These are phyloP conservation scores for Wickerhamomyces bisporus DNA, from an alignment of 805 yeast genomes.

Conservation along the genomic window DNA sequence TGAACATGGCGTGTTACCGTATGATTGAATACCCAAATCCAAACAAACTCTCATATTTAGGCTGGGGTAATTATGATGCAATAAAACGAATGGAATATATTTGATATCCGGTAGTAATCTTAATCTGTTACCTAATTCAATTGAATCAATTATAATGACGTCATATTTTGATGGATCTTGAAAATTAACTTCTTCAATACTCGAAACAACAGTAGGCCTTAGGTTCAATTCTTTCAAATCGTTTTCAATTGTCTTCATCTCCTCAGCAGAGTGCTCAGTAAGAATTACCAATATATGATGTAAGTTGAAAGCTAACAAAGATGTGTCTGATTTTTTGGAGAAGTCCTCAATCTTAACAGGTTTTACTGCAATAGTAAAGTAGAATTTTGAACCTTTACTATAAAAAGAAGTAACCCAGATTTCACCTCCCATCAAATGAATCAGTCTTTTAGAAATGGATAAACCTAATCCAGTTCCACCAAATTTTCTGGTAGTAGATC, in stretches of 20 bases:
- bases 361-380: slow-evolving; percentile 72
- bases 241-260: slow-evolving; percentile 43
- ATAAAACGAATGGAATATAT: slow-evolving; percentile 76
- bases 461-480: slow-evolving; percentile 92
- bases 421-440: slow-evolving; percentile 90
- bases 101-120: slow-evolving; percentile 72
- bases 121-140: slow-evolving; percentile 67
- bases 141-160: slow-evolving; percentile 78
- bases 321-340: slow-evolving; percentile 57
- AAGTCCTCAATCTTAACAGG: slow-evolving; percentile 54
- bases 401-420: slow-evolving; percentile 84
- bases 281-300: slow-evolving; percentile 70
- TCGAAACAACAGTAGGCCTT: slow-evolving; percentile 53
- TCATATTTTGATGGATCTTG: slow-evolving; percentile 56
- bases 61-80: slow-evolving; percentile 71
- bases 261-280: slow-evolving; percentile 52
- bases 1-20: slow-evolving; percentile 86
- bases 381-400: slow-evolving; percentile 79
- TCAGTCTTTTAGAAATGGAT: slow-evolving; percentile 80
- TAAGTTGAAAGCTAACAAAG: slow-evolving; percentile 60
- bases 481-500: slow-evolving; percentile 86
- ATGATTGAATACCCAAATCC: slow-evolving; percentile 81
- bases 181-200: slow-evolving; percentile 53
- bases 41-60: slow-evolving; percentile 77
- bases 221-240: slow-evolving; percentile 52